Percentiles rank a stretch among this genome's conserved stretches.
phyloP scores from a whole-genome alignment of 257 asterid genomes.

The Avicennia marina region DNA sequence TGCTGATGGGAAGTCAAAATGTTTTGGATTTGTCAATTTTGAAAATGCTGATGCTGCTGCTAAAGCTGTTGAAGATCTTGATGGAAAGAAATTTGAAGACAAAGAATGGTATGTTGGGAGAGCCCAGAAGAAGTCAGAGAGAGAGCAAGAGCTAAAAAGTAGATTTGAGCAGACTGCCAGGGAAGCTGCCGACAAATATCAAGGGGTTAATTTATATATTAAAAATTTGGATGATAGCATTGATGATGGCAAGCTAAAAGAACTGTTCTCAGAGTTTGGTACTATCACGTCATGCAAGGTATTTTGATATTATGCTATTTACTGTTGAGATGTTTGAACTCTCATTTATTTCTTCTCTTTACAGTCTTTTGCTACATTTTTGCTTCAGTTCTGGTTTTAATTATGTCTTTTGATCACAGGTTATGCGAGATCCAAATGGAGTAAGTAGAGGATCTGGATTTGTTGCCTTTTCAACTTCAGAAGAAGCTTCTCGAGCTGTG shows the following conservation, averaged over 20 bases:
- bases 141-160: conserved; percentile 7
- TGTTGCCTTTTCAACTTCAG: conserved; percentile 14
- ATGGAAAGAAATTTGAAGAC: conserved; percentile 6
- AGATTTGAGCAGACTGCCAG: conserved; percentile 2
- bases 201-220: conserved; percentile 1
- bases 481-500: conserved; percentile 17
- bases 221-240: conserved; percentile 13
- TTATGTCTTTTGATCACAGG: background rate
- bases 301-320: background rate
- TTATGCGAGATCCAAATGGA: conserved; percentile 12
- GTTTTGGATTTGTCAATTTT: conserved; percentile 14
- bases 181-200: background rate
- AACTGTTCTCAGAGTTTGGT: conserved; percentile 9
- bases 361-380: background rate
- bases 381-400: background rate
- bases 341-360: background rate
- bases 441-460: conserved; percentile 9
- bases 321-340: background rate
- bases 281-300: conserved; percentile 12
- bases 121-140: conserved; percentile 14
- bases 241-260: conserved; percentile 9
- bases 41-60: conserved; percentile 14
- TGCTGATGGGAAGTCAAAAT: conserved; percentile 12
- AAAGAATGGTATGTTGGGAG: conserved; percentile 14
- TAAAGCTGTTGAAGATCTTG: conserved; percentile 8